Base-by-base conservation (phyloP, 225 moss, liverwort and hornwort species). In the Bryoerythrophyllum caledonicum region DNA sequence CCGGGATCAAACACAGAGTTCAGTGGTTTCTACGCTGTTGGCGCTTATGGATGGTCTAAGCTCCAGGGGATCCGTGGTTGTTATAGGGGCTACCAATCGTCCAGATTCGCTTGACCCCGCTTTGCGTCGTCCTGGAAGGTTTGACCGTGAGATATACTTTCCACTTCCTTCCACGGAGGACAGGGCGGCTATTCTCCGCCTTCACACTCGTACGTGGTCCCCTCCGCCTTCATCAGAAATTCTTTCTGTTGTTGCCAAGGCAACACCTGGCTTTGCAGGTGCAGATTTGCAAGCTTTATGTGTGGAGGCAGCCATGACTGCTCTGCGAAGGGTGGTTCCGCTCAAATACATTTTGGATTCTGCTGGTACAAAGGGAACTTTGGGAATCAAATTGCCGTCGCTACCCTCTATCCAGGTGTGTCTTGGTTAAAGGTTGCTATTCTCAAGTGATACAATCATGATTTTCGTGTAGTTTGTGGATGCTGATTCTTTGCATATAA, bases 91-190 rank as follows among this genome's bases (percentile, higher is more conserved):
- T 67, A 93, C 93, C 19, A 93, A 93, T 77, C 89, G 93, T 79
- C 91, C 93, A 72, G 93, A 93, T 83, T 85, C 93, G 59, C 89
- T 93, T 49, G 93, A 93, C 81, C 93, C 93, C 70, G 93, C 93
- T 66, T 77, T 93, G 62, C 93, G 93, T 78, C 89, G 93, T 57
- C 93, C 93, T 49, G 93, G 93, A 79, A 83, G 93, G 57, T 93
- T 93, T 82, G 93, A 93, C 76, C 89, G 93, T 66, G 93, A 93
- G 74, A 91, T 93, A 65, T 91, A 89, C 63, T 93, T 93, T 68
- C 91, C 91, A 12, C 87, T 93, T 74, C 93, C 93, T 65, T 91
- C 91, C 34, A 82, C 84, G 44, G 81, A 73, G 63, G 93, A 93
- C 56, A 81, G 93, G 38, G 84, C 87, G 40, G 82, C 91, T 69